Base-by-base conservation (phyloP, 495 filamentous ascomycete genomes). In the Copromyces sp. region DNA sequence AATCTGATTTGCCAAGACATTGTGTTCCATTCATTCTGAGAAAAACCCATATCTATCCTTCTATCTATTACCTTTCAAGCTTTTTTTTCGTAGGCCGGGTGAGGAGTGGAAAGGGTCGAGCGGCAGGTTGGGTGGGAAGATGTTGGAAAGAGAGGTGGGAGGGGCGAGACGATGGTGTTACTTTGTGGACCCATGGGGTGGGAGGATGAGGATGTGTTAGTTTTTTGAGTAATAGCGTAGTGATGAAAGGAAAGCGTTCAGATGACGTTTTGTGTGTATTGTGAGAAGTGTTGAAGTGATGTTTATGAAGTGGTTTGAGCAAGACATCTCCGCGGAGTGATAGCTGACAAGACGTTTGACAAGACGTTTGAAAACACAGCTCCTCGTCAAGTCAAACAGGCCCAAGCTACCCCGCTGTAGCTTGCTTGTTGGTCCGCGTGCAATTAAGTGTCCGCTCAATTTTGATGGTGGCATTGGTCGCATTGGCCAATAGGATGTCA, bases 121-220 rank as follows among this genome's bases (percentile, higher is more conserved):
- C 68, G 95, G 95, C 0, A 82, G 94, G 70, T 90, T 98, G 70
- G 86, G 85, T 41, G 83, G 81, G 75, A 84, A 83, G 11, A 76
- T 97, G 69, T 81, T 95, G 45, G 82, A 86, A 73, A 83, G 88
- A 74, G 89, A 93, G 78, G 87, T 89, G 9, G 85, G 83, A 0
- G 72, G 41, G 72, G 74, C 2, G 87, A 90, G 39, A 84, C 86
- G 6, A 81, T 98, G 84, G 91, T 91, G 45, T 78, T 98, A 73
- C 86, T 97, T 59, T 98, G 95, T 83, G 95, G 95, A 11, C 95
- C 95, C 0, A 89, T 91, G 82, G 93, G 94, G 3, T 97, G 94
- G 93, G 80, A 78, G 45, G 91, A 94, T 76, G 85, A 88, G n/a
- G 89, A 97, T 82, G 79, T 98, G 68, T 79, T 96, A 73, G 94